phyloP scores from a whole-genome alignment of 768 basidiomycete species.

The Candolleomyces efflorescens region DNA sequence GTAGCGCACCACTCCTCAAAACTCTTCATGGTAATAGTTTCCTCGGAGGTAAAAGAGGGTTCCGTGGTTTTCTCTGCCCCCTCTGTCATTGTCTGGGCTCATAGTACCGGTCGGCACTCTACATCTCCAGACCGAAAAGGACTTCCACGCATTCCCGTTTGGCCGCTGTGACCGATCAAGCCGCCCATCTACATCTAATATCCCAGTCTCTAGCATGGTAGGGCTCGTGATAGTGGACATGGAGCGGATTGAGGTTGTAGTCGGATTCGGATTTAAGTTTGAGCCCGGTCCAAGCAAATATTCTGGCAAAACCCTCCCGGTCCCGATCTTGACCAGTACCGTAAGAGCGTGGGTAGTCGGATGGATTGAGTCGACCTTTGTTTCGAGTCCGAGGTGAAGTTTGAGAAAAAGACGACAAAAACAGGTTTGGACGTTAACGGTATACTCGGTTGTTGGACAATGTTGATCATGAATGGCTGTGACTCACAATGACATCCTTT shows the following conservation, averaged over 20 bases:
- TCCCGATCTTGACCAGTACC: conserved; percentile 37
- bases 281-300: conserved; percentile 21
- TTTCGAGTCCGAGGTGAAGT: too few species aligned
- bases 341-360: conserved; percentile 36
- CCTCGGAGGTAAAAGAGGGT: conserved; percentile 48
- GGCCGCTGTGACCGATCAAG: conserved; percentile 37
- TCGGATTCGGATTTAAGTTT: background rate
- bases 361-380: conserved; percentile 43
- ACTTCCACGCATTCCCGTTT: conserved; percentile 56
- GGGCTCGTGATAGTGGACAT: conserved; percentile 38
- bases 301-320: conserved; percentile 31
- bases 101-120: conserved; percentile 22
- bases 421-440: background rate
- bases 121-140: conserved; percentile 52
- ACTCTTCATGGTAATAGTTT: conserved; percentile 33
- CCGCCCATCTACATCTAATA: conserved; percentile 50
- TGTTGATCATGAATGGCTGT: background rate
- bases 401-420: background rate
- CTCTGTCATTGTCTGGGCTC: conserved; percentile 21
- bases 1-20: background rate
- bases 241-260: background rate
- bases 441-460: background rate
- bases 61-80: conserved; percentile 44
- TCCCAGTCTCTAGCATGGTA: conserved; percentile 44
- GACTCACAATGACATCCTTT: conserved; percentile 50